phyloP scores from a whole-genome alignment of 2,329 filamentous ascomycete species.

The Cercospora janseana region DNA sequence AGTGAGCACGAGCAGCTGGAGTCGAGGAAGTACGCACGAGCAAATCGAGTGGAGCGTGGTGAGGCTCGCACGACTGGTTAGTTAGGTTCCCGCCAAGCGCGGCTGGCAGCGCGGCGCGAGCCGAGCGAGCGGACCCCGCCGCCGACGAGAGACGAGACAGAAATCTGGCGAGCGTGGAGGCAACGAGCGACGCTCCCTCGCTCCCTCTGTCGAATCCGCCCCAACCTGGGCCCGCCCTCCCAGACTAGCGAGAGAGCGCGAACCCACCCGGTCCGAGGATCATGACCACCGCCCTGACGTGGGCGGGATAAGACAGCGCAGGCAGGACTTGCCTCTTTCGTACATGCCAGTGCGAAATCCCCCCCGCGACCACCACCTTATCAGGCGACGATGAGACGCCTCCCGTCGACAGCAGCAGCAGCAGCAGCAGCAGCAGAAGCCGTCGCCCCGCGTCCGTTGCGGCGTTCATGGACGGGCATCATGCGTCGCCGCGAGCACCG shows the following conservation, averaged over 20 bases:
- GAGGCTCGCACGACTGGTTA: neutral
- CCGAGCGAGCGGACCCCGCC: neutral
- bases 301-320: constrained; percentile 4
- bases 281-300: constrained; percentile 4
- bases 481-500: constrained; percentile 27
- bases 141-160: neutral
- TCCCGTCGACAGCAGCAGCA: neutral
- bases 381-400: constrained; percentile 14
- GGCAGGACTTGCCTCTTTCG: constrained; percentile 4
- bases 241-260: neutral
- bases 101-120: neutral
- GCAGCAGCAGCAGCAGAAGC: too few relatives aligned
- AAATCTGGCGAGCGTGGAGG: too few relatives aligned
- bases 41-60: constrained; percentile 1
- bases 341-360: neutral
- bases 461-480: constrained; percentile 32
- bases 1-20: neutral
- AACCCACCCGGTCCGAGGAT: neutral
- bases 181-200: neutral
- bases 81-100: neutral
- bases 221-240: neutral
- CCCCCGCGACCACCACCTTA: neutral
- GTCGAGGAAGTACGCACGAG: neutral
- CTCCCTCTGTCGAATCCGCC: neutral
- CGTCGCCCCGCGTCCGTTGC: neutral